Evolutionary conservation across 768 basidiomycete species (phyloP), one percentile per base, ranked within the genome.

Genomic region (Russula emetica): DNA sequence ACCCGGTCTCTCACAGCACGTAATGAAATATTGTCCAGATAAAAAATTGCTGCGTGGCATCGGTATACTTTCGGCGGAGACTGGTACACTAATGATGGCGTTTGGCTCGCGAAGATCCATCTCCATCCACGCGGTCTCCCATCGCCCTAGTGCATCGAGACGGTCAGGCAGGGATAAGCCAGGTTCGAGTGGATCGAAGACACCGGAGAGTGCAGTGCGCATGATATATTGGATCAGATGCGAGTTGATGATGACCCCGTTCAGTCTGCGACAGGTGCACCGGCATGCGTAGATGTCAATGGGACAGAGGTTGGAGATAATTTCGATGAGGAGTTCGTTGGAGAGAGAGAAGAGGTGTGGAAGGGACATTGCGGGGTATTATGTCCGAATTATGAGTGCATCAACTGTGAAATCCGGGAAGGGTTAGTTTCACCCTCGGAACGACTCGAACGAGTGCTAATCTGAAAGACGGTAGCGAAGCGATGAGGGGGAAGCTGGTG

Each of bases 261-360:
- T 61, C 14, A 64, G 24, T 24, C 47, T 34, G 30, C 13, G 55
- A 40, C 61, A 62, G 0, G 55, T 44, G 6, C 13, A 40, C 7
- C 55, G 16, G 20, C 49, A 62, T 20, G 55, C 24, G 22, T n/a
- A 26, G 49, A 57, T 62, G 24, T 58, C 61, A 9, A 51, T 8
- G 3, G 56, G 50, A 42, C 13, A 5, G 56, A 63, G 45, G 36
- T 58, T 40, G n/a, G 54, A 50, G 47, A 52, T 42, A 26, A 58
- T 34, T 28, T 56, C 30, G 32, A 64, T 47, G 59, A 60, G 40
- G 24, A 56, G 63, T 44, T 56, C 63, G 26, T 64, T 60, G 22
- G 58, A 60, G 9, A 64, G 63, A 5, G 53, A 50, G 42, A 52
- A 61, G 42, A 61, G 13, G 38, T 38, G 34, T 26, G 53, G 44